A percentile compares a stretch with the other conserved stretches of the same genome.
Evolutionary conservation across 2,329 filamentous ascomycete genomes (phyloP).

Genomic region (Pseudogymnoascus sp.): DNA sequence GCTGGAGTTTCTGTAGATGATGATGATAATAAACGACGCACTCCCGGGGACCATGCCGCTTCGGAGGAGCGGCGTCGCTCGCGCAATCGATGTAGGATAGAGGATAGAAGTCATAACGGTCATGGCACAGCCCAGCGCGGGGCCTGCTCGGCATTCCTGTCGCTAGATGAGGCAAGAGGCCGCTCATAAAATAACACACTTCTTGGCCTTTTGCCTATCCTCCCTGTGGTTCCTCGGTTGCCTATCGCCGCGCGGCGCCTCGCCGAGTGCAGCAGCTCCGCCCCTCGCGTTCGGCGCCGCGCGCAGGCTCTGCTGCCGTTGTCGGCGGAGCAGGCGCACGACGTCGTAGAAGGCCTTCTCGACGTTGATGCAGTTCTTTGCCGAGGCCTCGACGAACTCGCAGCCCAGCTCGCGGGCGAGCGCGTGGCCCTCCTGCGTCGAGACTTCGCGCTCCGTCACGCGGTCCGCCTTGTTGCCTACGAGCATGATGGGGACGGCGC

Average conservation of each 20-base stretch:
- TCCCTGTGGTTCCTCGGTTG: constrained; percentile 22
- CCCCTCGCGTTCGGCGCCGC: constrained; percentile 17
- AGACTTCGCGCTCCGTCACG: constrained; percentile 91
- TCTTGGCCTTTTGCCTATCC: constrained; percentile 13
- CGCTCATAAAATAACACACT: constrained; percentile 29
- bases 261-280: constrained; percentile 10
- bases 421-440: constrained; percentile 88
- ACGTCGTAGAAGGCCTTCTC: constrained; percentile 99
- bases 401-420: constrained; percentile 86
- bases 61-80: constrained; percentile 1
- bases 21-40: constrained; percentile 2
- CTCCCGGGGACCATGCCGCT: neutral
- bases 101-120: constrained; percentile 8
- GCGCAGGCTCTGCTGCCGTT: constrained; percentile 47
- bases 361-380: constrained; percentile 97
- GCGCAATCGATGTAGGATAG: constrained; percentile 8
- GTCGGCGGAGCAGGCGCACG: constrained; percentile 77
- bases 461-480: constrained; percentile 98
- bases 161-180: neutral
- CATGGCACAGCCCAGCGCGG: neutral
- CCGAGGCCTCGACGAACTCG: constrained; percentile 93
- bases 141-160: neutral
- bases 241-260: constrained; percentile 18
- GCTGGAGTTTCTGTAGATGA: neutral
- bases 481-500: constrained; percentile 88